phyloP scores from a whole-genome alignment of 768 basidiomycete species.

The Russula brevipes region DNA sequence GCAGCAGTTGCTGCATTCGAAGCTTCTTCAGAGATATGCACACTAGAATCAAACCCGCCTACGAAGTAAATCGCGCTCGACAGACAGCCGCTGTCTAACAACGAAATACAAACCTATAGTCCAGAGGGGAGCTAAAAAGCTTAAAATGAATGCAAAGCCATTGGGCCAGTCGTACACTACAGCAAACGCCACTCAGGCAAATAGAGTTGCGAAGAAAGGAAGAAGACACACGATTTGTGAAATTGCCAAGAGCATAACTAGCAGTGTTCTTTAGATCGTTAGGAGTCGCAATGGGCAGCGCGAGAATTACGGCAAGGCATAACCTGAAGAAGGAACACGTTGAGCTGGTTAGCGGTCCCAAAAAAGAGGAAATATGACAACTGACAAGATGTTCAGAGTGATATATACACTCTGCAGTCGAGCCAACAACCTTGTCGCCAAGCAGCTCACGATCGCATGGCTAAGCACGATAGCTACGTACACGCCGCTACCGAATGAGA shows the following conservation, averaged over 20 bases:
- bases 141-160: conserved; percentile 42
- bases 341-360: not conserved
- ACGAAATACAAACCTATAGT: conserved; percentile 37
- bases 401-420: conserved; percentile 68
- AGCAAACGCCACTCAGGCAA: not conserved
- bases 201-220: not conserved
- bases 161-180: conserved; percentile 40
- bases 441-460: conserved; percentile 61
- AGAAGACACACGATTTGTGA: conserved; percentile 34
- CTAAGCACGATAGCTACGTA: conserved; percentile 56
- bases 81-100: not conserved
- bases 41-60: conserved; percentile 48
- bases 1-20: conserved; percentile 63
- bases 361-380: conserved; percentile 3
- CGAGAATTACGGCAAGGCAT: conserved; percentile 61
- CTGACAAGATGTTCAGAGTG: conserved; percentile 62
- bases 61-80: not conserved
- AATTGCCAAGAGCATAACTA: conserved; percentile 38
- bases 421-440: conserved; percentile 61
- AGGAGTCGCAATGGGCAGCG: conserved; percentile 40
- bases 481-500: conserved; percentile 46
- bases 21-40: conserved; percentile 69
- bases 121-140: conserved; percentile 43
- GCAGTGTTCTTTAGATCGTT: conserved; percentile 38
- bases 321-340: conserved; percentile 36